Percentiles rank a stretch among this genome's conserved stretches.
phyloP scores from a whole-genome alignment of 306 rosid genomes.

The Fagus sylvatica region DNA sequence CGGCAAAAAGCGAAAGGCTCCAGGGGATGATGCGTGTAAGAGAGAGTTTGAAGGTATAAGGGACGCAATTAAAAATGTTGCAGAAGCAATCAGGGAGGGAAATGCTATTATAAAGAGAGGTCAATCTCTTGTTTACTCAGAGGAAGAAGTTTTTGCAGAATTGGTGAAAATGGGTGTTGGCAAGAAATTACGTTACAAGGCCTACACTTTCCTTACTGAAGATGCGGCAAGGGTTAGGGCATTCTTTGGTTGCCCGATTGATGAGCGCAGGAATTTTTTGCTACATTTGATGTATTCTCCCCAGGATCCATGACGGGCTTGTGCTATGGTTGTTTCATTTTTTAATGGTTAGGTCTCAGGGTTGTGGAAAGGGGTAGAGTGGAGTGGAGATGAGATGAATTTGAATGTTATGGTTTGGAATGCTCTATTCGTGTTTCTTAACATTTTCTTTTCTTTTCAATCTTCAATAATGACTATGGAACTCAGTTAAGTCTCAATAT shows the following conservation, averaged over 20 bases:
- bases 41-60: slow-evolving; percentile 17
- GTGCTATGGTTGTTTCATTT: background rate
- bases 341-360: background rate
- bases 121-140: slow-evolving; percentile 10
- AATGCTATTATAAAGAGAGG: slow-evolving; percentile 14
- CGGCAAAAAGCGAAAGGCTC: slow-evolving; percentile 3
- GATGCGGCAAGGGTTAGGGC: slow-evolving; percentile 22
- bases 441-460: background rate
- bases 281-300: slow-evolving; percentile 11
- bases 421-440: background rate
- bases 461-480: background rate
- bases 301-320: background rate
- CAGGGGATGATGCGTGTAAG: background rate
- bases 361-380: too few relatives aligned
- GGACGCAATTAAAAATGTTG: slow-evolving; percentile 21
- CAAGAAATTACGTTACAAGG: background rate
- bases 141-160: slow-evolving; percentile 25
- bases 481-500: background rate
- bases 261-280: slow-evolving; percentile 19
- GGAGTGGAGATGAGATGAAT: too few relatives aligned
- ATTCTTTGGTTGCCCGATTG: slow-evolving; percentile 27
- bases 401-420: too few relatives aligned
- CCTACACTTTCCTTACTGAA: slow-evolving; percentile 18
- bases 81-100: slow-evolving; percentile 30
- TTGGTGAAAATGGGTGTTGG: slow-evolving; percentile 17